Percentiles rank a stretch among this genome's conserved stretches.
These are phyloP conservation scores for Aphanomyces stellatus DNA, from an alignment of 352 stramenopile genomes.

Conservation along the genomic window DNA sequence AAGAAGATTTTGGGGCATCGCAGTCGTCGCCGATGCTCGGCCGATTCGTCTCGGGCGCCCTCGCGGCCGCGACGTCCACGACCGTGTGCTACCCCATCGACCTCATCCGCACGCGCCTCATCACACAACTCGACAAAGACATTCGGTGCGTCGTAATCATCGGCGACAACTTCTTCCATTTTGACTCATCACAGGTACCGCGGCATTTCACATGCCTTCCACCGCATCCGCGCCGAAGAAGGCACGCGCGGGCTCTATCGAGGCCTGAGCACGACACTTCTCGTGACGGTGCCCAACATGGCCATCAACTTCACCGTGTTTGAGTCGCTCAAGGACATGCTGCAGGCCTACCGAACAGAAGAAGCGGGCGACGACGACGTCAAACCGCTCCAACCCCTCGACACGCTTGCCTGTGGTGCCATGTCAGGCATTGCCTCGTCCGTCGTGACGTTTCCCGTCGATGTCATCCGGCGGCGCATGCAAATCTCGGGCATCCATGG, in stretches of 20 bases:
- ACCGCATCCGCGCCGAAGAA: constrained; percentile 85
- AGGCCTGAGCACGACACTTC: constrained; percentile 88
- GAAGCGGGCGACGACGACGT: constrained; percentile 11
- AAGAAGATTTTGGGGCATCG: constrained; percentile 43
- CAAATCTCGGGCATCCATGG: constrained; percentile 91
- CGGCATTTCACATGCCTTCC: constrained; percentile 90
- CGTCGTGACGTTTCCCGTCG: constrained; percentile 92
- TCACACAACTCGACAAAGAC: constrained; percentile 88
- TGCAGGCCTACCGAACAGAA: constrained; percentile 56
- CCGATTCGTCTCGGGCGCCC: constrained; percentile 48
- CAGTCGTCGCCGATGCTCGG: constrained; percentile 52
- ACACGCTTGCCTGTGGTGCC: constrained; percentile 89
- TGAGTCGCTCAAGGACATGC: constrained; percentile 88
- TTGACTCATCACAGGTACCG: constrained; percentile 30
- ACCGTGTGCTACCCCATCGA: constrained; percentile 95
- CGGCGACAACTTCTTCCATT: background rate
- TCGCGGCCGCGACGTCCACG: constrained; percentile 64
- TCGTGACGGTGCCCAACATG: constrained; percentile 94
- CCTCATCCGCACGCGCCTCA: constrained; percentile 91
- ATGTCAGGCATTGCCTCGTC: constrained; percentile 87
- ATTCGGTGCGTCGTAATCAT: constrained; percentile 44
- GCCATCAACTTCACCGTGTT: constrained; percentile 96
- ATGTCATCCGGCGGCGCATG: constrained; percentile 90
- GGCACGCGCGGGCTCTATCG: constrained; percentile 90
- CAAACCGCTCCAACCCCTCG: constrained; percentile 42